Base-by-base conservation (phyloP, 2,329 filamentous ascomycete species). In the Penicillium sp. region DNA sequence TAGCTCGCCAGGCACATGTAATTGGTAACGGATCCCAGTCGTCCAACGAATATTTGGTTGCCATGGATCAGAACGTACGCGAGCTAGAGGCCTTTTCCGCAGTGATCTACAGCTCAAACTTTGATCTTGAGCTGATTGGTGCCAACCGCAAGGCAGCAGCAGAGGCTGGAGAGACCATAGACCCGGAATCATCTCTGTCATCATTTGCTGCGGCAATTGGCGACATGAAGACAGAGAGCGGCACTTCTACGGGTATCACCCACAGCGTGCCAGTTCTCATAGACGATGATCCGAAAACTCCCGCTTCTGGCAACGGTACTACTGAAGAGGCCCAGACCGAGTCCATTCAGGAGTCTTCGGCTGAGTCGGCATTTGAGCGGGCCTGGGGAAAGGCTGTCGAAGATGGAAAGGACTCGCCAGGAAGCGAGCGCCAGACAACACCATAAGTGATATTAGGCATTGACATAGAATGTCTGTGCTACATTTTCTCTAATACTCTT, bases 1-100 rank as follows among this genome's bases (percentile, higher is more conserved):
- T 97, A 56, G 93, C 89, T 26, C 81, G 88, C 52, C 90, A 98
- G 70, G 91, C 91, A 4, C 90, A 95, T 64, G 78, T 75, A 38
- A 94, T 98, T 53, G 91, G 90, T 36, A 83, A 84, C 57, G 87
- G 87, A 53, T 56, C 60, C 4, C 64, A 63, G 25, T 59, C 68
- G 10, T 68, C 68, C 2, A 73, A 73, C 42, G 62, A 72, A 32
- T 73, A 73, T 45, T 54, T 73, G 14, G 50, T 56, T 1, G 59
- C 61, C 2, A 70, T 72, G 60, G 69, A 72, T 36, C 64, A 69
- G 36, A 65, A 68, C 14, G 70, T 73, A 0, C 65, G 66, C n/a
- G 69, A 73, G 47, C 51, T 73, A 11, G 70, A 73, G 40, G 68
- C 70, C 1, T 73, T 73, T 50, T 70, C 70, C 1, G 70, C 70